Percentiles rank a stretch among this genome's conserved stretches.
Evolutionary conservation across 805 yeast genomes (phyloP).

Genomic region (Saturnispora ahearnii): DNA sequence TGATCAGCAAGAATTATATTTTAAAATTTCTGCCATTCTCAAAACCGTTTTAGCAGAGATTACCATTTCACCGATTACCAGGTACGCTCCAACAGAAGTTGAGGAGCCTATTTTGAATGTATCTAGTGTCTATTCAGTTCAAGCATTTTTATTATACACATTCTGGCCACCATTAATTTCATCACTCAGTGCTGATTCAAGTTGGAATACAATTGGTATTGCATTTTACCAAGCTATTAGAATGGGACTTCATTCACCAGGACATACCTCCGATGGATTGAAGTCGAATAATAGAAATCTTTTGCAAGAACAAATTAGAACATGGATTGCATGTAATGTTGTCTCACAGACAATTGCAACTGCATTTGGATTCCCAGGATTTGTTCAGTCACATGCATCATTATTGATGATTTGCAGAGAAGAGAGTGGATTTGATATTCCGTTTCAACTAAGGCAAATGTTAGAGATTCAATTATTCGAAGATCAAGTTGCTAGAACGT

Average conservation of each 20-base stretch:
- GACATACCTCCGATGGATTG: conserved; percentile 41
- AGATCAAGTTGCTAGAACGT: conserved; percentile 70
- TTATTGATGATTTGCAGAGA: conserved; percentile 46
- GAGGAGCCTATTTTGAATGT: conserved; percentile 81
- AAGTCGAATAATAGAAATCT: conserved; percentile 37
- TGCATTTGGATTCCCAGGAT: conserved; percentile 91
- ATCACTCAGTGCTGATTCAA: conserved; percentile 87
- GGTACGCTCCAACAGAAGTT: conserved; percentile 69
- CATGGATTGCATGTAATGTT: conserved; percentile 91
- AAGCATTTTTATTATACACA: conserved; percentile 80
- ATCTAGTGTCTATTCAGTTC: conserved; percentile 88
- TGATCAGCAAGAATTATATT: conserved; percentile 35
- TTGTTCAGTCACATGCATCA: conserved; percentile 73
- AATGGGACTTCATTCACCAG: conserved; percentile 83
- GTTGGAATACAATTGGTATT: conserved; percentile 91
- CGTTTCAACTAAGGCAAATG: conserved; percentile 61
- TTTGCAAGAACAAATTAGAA: conserved; percentile 68
- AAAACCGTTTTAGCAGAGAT: conserved; percentile 78
- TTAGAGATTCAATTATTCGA: conserved; percentile 79
- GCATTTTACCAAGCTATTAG: conserved; percentile 90
- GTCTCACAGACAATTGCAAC: conserved; percentile 87
- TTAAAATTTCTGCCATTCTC: conserved; percentile 56
- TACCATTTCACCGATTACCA: conserved; percentile 80
- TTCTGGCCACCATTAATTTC: conserved; percentile 97
- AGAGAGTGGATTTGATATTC: conserved; percentile 38